Conservation (phyloP, 192 early-diverging fungal genomes). For the Dissophora globulifera region DNA sequence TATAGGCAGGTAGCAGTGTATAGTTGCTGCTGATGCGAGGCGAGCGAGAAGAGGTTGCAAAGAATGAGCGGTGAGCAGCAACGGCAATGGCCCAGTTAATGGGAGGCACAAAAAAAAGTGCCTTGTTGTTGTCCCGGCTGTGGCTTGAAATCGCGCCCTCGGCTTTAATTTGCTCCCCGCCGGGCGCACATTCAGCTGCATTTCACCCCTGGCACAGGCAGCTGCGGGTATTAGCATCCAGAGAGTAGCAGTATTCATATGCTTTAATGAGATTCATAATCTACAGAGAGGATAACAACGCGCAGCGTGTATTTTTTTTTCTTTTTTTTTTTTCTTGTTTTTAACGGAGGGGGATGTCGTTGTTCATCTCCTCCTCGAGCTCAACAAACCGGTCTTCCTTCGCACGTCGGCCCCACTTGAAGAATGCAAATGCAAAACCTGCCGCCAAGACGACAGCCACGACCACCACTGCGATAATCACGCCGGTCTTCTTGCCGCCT, state of each 20-base stretch:
- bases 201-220: too few species aligned
- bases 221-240: too few species aligned
- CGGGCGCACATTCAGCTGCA: too few species aligned
- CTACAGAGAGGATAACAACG: too few species aligned
- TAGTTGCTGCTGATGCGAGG: neutral
- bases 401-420: conserved; percentile 49
- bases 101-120: conserved; percentile 2
- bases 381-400: conserved; percentile 53
- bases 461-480: conserved; percentile 31
- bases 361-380: conserved; percentile 53
- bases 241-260: too few species aligned
- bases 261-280: too few species aligned
- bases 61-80: too few species aligned
- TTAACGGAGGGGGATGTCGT: conserved; percentile 47
- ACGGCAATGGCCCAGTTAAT: too few species aligned
- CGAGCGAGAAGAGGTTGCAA: neutral
- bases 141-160: neutral
- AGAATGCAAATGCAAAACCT: conserved; percentile 46
- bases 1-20: too few species aligned
- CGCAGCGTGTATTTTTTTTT: too few species aligned
- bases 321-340: too few species aligned
- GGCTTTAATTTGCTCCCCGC: too few species aligned
- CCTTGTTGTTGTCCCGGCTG: neutral
- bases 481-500: conserved; percentile 8
- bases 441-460: conserved; percentile 25